These are phyloP conservation scores for Trypanosoma conorhini DNA, from an alignment of 208 protist species.

Conservation along the genomic window DNA sequence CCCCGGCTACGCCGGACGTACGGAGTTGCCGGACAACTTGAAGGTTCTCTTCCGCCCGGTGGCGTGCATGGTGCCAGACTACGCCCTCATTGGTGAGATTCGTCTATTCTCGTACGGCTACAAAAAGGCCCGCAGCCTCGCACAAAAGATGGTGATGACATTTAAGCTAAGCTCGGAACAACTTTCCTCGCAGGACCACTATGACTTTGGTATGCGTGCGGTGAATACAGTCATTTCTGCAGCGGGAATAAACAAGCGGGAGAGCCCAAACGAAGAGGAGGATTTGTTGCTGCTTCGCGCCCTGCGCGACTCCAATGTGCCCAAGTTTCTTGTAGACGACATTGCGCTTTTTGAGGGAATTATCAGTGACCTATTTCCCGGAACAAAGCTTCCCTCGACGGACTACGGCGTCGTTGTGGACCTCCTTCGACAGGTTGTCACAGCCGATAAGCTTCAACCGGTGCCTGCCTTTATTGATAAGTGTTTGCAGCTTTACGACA, in stretches of 20 bases:
- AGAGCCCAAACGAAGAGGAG: conserved; percentile 92
- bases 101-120: conserved; percentile 98
- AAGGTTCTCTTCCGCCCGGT: conserved; percentile 98
- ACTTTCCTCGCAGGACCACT: conserved; percentile 98
- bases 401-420: conserved; percentile 95
- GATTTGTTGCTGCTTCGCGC: conserved; percentile 95
- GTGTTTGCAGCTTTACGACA: conserved; percentile 98
- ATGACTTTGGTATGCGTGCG: conserved; percentile 99
- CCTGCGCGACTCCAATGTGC: conserved; percentile 97
- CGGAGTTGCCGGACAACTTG: conserved; percentile 99
- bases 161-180: conserved; percentile 99
- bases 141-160: conserved; percentile 98
- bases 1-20: conserved; percentile 98
- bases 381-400: conserved; percentile 82
- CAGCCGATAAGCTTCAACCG: conserved; percentile 79
- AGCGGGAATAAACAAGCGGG: conserved; percentile 96
- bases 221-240: conserved; percentile 99
- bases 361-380: conserved; percentile 98
- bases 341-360: conserved; percentile 97
- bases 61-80: conserved; percentile 99
- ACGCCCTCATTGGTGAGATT: conserved; percentile 99
- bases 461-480: conserved; percentile 95
- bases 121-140: conserved; percentile 92
- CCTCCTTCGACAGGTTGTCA: conserved; percentile 68
- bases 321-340: conserved; percentile 97